Evolutionary conservation across 2,329 filamentous ascomycete genomes (phyloP), one percentile per base, ranked within the genome.

Genomic region (Exserohilum turcica): DNA sequence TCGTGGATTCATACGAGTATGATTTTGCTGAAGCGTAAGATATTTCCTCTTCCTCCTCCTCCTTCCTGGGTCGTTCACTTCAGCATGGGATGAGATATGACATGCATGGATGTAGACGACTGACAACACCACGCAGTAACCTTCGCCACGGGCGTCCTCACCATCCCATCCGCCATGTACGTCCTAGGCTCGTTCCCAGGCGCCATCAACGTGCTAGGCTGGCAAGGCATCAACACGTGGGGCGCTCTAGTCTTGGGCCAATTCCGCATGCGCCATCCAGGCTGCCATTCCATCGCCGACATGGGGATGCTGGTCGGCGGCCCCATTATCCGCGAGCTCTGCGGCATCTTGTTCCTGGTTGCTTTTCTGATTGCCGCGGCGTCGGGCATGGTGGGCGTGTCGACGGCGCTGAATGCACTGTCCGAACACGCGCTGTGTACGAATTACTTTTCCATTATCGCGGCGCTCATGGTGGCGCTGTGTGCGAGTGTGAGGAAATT

Each of bases 371-470:
- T 87, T 12, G 80, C 80, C 31, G 77, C 79, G 5, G 84, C 80
- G 1, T 82, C 81, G 0, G 84, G 84, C 5, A 84, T 87, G 52
- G 77, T 87, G 9, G 83, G 83, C 8, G 79, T 85, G 1, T 83
- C 83, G 0, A 82, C 82, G 0, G 84, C 79, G 0, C 74, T 87
- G 39, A 88, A 88, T 59, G 82, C 84, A 0, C 75, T 88, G 2
- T 86, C 83, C 0, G 75, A 77, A 31, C 84, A 87, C 60, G 79
- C 80, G 2, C 73, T 81, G 6, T 88, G 85, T 66, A 86, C 84
- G 0, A 83, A 84, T 31, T 84, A 79, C 73, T 87, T 81, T 69
- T 79, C 79, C 9, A 76, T 85, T 28, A 72, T 87, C n/a, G 81
- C 82, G 0, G 80, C 82, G 0, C 63, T 82, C 2, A 74, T 81